Evolutionary conservation across 768 basidiomycete genomes (phyloP).

Genomic region (Galerina marginata): DNA sequence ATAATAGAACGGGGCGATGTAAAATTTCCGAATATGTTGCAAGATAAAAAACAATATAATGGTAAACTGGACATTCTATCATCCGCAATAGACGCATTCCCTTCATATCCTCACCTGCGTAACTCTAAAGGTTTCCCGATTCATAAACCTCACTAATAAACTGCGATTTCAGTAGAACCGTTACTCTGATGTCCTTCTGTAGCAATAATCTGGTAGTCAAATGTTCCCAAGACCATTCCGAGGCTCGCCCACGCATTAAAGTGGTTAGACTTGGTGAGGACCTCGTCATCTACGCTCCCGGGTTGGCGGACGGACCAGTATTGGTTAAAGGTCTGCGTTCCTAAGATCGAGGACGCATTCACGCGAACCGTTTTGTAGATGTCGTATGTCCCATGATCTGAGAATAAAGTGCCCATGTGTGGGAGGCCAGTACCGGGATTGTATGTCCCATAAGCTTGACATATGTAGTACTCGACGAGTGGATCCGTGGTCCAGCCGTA

Average conservation of each 20-base stretch:
- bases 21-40: too few species aligned
- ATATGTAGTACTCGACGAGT: constrained; percentile 50
- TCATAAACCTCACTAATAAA: not conserved
- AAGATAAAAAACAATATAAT: too few species aligned
- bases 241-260: constrained; percentile 43
- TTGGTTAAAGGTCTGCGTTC: constrained; percentile 46
- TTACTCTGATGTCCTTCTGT: constrained; percentile 46
- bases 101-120: too few species aligned
- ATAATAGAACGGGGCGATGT: too few species aligned
- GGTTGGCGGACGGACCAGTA: constrained; percentile 46
- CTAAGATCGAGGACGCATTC: constrained; percentile 45
- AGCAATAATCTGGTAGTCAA: constrained; percentile 48
- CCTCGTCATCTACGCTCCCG: constrained; percentile 29
- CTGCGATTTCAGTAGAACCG: constrained; percentile 28
- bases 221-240: constrained; percentile 43
- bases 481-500: constrained; percentile 50
- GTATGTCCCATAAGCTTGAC: constrained; percentile 41
- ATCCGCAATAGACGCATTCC: too few species aligned
- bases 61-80: too few species aligned
- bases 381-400: constrained; percentile 43
- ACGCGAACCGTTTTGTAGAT: constrained; percentile 38
- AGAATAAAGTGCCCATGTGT: constrained; percentile 40
- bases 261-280: constrained; percentile 39
- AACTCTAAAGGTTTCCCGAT: too few species aligned
- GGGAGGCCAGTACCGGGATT: constrained; percentile 37